Evolutionary conservation across 139 green algal species (phyloP), one percentile per base, ranked within the genome.

Genomic region (Chlamydomonas asymmetrica): DNA sequence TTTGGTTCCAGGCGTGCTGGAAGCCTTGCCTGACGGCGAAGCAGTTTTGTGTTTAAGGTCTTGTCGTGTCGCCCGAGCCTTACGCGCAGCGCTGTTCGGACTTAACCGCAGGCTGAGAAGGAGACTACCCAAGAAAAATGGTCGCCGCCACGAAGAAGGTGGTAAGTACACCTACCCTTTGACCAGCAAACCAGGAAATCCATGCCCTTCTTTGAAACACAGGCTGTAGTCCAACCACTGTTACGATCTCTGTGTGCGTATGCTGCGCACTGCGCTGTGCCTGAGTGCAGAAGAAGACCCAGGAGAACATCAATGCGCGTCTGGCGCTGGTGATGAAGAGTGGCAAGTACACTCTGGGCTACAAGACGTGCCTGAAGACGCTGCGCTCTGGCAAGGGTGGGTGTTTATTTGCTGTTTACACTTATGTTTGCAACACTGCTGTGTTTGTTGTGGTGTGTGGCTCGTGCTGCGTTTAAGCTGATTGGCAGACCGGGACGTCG

Each of bases 311-410:
- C 92, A 98, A 98, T 89, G 91, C 84, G 77, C 85, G 94, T 62
- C 88, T 99, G 41, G 83, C 89, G 50, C 89, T 99, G 79, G 97
- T 99, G 79, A 99, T 99, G 95, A 99, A 99, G 90, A 97, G 90
- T 75, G 97, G 97, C 83, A 99, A 99, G 86, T 99, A 94, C 92
- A 98, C 94, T 52, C 89, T 99, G 71, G 96, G 96, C 76, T 97
- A 97, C 90, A 99, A 99, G 91, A 98, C 96, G 56, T 94, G 90
- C 64, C 84, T 99, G 31, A 99, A 99, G 91, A 94, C 89, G 16
- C 88, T 99, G 78, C 93, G 97, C 66, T 86, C 78, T 52, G 97
- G 97, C 82, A 98, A 99, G 87, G 90, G 88, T 93, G 66, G 66
- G 88, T 83, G 45, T 29, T n/a, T n/a, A n/a, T n/a, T n/a, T n/a